A percentile compares a stretch with the other conserved stretches of the same genome.
phyloP scores from a whole-genome alignment of 257 asterid genomes.

The Ligustrum vulgare region DNA sequence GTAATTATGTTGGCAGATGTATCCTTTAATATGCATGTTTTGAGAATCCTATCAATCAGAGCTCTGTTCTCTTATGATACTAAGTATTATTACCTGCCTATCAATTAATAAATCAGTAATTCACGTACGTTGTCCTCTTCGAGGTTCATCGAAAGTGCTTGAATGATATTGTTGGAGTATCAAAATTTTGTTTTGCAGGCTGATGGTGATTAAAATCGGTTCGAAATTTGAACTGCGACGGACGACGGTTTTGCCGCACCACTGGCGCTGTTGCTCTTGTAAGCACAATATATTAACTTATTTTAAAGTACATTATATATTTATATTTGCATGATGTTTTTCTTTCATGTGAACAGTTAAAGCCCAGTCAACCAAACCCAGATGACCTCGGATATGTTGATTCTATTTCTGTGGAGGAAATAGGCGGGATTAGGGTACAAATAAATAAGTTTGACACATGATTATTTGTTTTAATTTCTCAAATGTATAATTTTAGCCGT shows the following conservation, averaged over 20 bases:
- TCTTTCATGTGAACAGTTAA: constrained; percentile 57
- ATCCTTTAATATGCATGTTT: constrained; percentile 3
- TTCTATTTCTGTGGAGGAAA: constrained; percentile 92
- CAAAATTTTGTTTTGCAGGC: constrained; percentile 51
- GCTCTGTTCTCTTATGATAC: constrained; percentile 9
- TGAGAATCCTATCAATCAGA: not conserved
- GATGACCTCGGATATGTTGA: constrained; percentile 97
- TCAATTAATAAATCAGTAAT: not conserved
- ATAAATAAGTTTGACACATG: constrained; percentile 14
- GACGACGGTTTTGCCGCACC: constrained; percentile 95
- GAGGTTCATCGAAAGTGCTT: not conserved
- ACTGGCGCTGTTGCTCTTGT: constrained; percentile 90
- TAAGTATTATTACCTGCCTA: not conserved
- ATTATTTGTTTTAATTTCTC: constrained; percentile 14
- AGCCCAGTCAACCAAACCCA: constrained; percentile 79
- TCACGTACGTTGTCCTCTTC: not conserved
- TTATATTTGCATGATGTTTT: constrained; percentile 28
- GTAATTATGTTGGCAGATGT: not conserved
- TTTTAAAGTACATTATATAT: not conserved
- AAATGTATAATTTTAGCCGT: constrained; percentile 5
- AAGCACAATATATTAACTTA: constrained; percentile 34
- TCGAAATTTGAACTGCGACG: constrained; percentile 93
- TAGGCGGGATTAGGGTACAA: constrained; percentile 94
- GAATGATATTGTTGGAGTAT: constrained; percentile 17
- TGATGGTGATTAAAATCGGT: constrained; percentile 88